These are phyloP conservation scores for Penicillium taxi DNA, from an alignment of 495 filamentous ascomycete species.

Conservation along the genomic window DNA sequence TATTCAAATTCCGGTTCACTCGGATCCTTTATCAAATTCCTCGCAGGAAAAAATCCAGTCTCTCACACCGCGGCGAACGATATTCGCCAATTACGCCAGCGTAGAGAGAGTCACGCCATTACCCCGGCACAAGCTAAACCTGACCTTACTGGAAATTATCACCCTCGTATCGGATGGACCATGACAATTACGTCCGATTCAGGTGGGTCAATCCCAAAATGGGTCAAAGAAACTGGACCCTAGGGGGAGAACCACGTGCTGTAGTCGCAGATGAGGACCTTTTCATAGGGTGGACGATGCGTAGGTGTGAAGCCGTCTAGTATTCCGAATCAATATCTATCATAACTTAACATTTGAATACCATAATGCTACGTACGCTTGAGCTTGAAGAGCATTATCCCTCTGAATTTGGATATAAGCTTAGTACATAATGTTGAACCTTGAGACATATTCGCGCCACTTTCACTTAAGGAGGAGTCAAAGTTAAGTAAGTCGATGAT, in stretches of 20 bases:
- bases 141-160: neutral
- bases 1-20: conserved; percentile 45
- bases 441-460: too few species aligned
- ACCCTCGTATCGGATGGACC: conserved; percentile 50
- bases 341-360: too few species aligned
- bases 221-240: conserved; percentile 48
- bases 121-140: conserved; percentile 2
- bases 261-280: conserved; percentile 66
- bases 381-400: too few species aligned
- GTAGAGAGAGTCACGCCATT: conserved; percentile 49
- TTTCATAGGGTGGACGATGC: conserved; percentile 53
- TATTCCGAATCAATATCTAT: too few species aligned
- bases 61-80: conserved; percentile 29
- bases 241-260: conserved; percentile 53
- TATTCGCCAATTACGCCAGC: conserved; percentile 50
- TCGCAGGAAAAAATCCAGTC: conserved; percentile 24
- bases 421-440: too few species aligned
- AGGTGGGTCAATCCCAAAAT: conserved; percentile 55
- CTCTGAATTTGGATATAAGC: too few species aligned
- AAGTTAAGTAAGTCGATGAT: too few species aligned
- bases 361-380: too few species aligned
- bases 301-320: conserved; percentile 16
- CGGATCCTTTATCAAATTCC: conserved; percentile 23
- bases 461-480: too few species aligned
- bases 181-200: conserved; percentile 68